phyloP scores from a whole-genome alignment of 1,284 basidiomycete species.

The Coriolopsis trogii region DNA sequence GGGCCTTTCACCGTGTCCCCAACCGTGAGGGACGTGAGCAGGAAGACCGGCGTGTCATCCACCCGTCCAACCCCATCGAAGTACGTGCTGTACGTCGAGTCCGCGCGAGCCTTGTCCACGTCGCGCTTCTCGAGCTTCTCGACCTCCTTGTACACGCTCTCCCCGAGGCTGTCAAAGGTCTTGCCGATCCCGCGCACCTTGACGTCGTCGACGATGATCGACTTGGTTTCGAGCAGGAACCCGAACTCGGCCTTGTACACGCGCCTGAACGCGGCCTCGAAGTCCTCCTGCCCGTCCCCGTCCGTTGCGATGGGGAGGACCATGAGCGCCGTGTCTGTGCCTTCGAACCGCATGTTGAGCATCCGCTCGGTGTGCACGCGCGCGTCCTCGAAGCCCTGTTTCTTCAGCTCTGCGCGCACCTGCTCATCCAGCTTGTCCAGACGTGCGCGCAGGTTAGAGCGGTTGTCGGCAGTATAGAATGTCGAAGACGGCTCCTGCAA shows the following conservation, averaged over 20 bases:
- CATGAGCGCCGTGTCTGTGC: slow-evolving; percentile 93
- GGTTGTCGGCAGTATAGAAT: slow-evolving; percentile 64
- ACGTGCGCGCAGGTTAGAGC: slow-evolving; percentile 56
- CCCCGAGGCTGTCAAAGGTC: slow-evolving; percentile 83
- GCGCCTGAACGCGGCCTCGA: slow-evolving; percentile 77
- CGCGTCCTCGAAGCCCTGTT: slow-evolving; percentile 79
- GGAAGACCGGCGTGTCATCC: slow-evolving; percentile 78
- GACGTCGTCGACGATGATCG: slow-evolving; percentile 88
- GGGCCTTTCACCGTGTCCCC: slow-evolving; percentile 82
- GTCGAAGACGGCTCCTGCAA: slow-evolving; percentile 86
- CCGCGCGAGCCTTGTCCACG: slow-evolving; percentile 48
- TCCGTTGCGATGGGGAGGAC: slow-evolving; percentile 62
- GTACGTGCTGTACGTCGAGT: slow-evolving; percentile 69
- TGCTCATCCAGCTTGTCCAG: slow-evolving; percentile 68
- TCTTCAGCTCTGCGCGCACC: slow-evolving; percentile 68
- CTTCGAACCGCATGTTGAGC: slow-evolving; percentile 92
- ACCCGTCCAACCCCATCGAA: slow-evolving; percentile 79
- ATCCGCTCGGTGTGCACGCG: slow-evolving; percentile 78
- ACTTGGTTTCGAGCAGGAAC: slow-evolving; percentile 82
- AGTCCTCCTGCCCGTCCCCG: slow-evolving; percentile 69
- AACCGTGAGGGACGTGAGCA: slow-evolving; percentile 64
- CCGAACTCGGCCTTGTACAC: slow-evolving; percentile 88
- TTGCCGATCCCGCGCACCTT: slow-evolving; percentile 89
- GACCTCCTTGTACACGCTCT: slow-evolving; percentile 80
- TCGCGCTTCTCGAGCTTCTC: slow-evolving; percentile 46